These are phyloP conservation scores for Aureobasidium pullulans DNA, from an alignment of 2,329 filamentous ascomycete species.

Conservation along the genomic window DNA sequence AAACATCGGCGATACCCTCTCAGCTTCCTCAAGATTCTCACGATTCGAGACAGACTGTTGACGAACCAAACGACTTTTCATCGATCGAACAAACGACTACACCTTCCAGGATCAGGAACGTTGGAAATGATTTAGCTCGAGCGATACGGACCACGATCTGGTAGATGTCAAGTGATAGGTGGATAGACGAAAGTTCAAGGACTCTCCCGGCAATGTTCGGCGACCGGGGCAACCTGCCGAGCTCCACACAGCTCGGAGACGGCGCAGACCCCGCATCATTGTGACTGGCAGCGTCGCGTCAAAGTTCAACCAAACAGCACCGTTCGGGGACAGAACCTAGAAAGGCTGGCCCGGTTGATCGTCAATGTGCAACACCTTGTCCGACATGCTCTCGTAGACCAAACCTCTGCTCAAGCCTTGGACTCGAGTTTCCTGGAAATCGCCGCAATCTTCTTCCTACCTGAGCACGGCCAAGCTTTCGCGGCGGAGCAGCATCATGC, in stretches of 20 bases:
- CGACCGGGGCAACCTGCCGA: neutral
- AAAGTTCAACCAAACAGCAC: conserved; percentile 4
- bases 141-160: neutral
- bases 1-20: neutral
- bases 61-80: neutral
- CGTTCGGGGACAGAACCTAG: conserved; percentile 2
- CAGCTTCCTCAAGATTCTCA: neutral
- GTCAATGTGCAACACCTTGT: conserved; percentile 1
- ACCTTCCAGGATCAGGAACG: neutral
- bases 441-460: neutral
- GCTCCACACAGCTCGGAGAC: neutral
- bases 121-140: neutral
- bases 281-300: neutral
- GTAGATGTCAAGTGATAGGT: neutral
- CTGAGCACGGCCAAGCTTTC: neutral
- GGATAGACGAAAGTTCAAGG: neutral
- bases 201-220: neutral
- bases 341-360: neutral
- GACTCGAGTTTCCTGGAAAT: neutral
- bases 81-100: neutral
- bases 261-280: neutral
- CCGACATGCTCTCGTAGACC: neutral
- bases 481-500: neutral
- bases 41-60: neutral
- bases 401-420: neutral